Evolutionary conservation across 306 rosid species (phyloP).

Genomic region (Sicyos baderoa): DNA sequence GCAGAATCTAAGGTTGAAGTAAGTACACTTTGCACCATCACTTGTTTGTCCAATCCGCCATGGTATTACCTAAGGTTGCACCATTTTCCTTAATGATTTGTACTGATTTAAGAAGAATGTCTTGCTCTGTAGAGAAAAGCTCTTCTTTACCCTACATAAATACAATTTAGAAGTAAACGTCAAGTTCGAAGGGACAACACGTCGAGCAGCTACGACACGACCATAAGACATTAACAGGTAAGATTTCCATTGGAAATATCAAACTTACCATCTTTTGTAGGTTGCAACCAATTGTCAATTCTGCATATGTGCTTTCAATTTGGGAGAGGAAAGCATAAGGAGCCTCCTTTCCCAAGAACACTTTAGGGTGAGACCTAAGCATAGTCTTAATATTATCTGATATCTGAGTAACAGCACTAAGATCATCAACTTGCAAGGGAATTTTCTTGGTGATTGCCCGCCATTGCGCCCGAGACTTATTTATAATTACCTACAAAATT

Average conservation of each 20-base stretch:
- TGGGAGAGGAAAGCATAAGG: slow-evolving; percentile 82
- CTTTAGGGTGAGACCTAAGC: slow-evolving; percentile 55
- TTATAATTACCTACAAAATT: slow-evolving; percentile 59
- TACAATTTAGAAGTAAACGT: neutral
- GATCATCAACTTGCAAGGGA: slow-evolving; percentile 56
- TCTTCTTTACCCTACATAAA: slow-evolving; percentile 57
- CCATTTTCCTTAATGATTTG: slow-evolving; percentile 59
- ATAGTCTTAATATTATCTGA: slow-evolving; percentile 51
- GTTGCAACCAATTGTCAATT: slow-evolving; percentile 75
- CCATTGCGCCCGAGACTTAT: slow-evolving; percentile 83
- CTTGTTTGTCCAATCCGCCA: neutral
- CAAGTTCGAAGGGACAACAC: neutral
- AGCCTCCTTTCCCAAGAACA: slow-evolving; percentile 67
- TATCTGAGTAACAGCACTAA: slow-evolving; percentile 54
- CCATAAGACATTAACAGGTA: too few species aligned
- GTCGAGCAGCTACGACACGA: neutral
- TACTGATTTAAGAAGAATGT: slow-evolving; percentile 57
- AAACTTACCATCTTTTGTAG: slow-evolving; percentile 65
- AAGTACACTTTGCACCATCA: neutral
- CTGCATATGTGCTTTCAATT: slow-evolving; percentile 51
- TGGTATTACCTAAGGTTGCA: slow-evolving; percentile 41
- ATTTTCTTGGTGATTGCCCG: slow-evolving; percentile 52
- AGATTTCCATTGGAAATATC: neutral
- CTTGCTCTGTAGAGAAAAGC: slow-evolving; percentile 58
- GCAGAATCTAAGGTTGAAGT: neutral